These are phyloP conservation scores for Sporothrix variecibatus DNA, from an alignment of 2,329 filamentous ascomycete genomes.

Conservation along the genomic window DNA sequence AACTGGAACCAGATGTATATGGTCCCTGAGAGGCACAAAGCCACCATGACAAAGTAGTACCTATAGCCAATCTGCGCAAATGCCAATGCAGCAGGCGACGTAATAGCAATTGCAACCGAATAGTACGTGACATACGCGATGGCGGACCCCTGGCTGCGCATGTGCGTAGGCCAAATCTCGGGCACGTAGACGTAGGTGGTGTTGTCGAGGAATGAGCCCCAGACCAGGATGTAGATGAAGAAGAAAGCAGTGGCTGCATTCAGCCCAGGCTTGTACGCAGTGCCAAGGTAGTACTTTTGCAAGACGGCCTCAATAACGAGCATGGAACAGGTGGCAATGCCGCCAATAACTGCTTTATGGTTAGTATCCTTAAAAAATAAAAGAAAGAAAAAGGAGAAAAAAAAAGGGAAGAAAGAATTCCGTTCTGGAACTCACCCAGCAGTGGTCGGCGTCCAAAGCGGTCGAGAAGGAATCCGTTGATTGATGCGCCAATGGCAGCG, in stretches of 20 bases:
- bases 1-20: constrained; percentile 3
- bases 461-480: constrained; percentile 4
- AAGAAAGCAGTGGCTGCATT: constrained; percentile 4
- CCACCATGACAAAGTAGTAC: constrained; percentile 8
- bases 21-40: not conserved
- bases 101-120: not conserved
- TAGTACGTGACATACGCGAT: constrained; percentile 33
- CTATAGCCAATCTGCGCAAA: constrained; percentile 10
- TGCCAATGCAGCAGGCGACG: not conserved
- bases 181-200: constrained; percentile 18
- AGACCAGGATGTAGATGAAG: constrained; percentile 6
- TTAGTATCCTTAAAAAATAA: not conserved
- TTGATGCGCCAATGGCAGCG: not conserved
- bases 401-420: too few species aligned
- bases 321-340: not conserved
- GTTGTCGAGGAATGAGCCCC: not conserved
- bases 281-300: constrained; percentile 14
- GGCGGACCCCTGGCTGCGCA: constrained; percentile 12
- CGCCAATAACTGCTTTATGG: not conserved
- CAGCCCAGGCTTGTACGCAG: not conserved
- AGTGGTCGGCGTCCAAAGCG: not conserved
- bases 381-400: not conserved
- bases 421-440: not conserved
- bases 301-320: constrained; percentile 13
- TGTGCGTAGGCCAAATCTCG: constrained; percentile 17